Base-by-base conservation (phyloP, 2,329 filamentous ascomycete genomes). In the Fonsecaea monophora region DNA sequence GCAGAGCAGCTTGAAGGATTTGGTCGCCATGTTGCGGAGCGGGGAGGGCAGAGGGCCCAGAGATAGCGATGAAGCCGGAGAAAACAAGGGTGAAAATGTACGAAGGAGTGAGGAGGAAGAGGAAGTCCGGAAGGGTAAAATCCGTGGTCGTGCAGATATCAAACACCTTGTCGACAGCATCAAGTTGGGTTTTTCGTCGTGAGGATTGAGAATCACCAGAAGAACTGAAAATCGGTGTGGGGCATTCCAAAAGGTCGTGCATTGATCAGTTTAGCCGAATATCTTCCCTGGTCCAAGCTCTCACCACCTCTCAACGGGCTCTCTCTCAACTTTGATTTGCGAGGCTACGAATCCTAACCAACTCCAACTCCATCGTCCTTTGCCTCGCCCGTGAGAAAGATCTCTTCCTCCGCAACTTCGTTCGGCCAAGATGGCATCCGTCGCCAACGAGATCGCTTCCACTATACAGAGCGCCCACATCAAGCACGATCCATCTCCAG, bases 1-100 rank as follows among this genome's bases (percentile, higher is more conserved):
- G 82, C 91, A 95, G 77, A 98, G 86, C 76, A 99, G 90, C 81
- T 92, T 86, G 84, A 90, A 98, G 81, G 93, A 90, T 82, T 93
- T 90, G 74, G 81, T 74, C 77, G 91, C 85, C 92, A 96, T 96
- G 76, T 18, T 69, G 53, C 53, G 35, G 21, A 37, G 12, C 66
- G 50, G 65, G 12, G 25, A 12, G 37, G n/a, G 32, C 32, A 45
- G 18, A 18, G 40, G n/a, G 30, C 34, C 40, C 45, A 50, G 21
- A 50, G 45, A 56, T 37, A 56, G 53, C 15, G 35, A 56, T 13
- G 53, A 56, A 2, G 15, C 4, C 13, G 30, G 45, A 13, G 45
- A 50, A 50, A 18, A 13, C 9, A 50, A 25, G 5, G 45, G 45
- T 30, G 18, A 50, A 13, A 30, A 50, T 21, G 45, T 10, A 13